Percentiles rank a stretch among this genome's conserved stretches.
These are phyloP conservation scores for Scheffersomyces amazonensis DNA, from an alignment of 805 yeast genomes.

Conservation along the genomic window DNA sequence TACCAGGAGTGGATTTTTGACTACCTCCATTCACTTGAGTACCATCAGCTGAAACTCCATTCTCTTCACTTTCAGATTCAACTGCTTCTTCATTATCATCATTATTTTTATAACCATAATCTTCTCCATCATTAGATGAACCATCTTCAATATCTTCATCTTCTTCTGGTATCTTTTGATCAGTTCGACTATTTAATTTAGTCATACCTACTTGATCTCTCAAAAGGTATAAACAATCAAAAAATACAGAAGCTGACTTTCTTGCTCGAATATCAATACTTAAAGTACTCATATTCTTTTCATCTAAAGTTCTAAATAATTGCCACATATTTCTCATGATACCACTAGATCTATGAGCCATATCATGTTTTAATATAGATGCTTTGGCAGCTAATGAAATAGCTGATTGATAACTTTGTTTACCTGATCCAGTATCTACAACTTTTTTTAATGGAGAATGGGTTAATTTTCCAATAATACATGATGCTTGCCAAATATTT, in stretches of 20 bases:
- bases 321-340: slow-evolving; percentile 96
- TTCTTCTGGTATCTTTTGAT: slow-evolving; percentile 15
- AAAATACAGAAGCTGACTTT: slow-evolving; percentile 89
- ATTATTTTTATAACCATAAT: slow-evolving; percentile 12
- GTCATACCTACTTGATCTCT: slow-evolving; percentile 88
- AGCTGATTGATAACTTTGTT: slow-evolving; percentile 63
- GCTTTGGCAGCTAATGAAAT: slow-evolving; percentile 70
- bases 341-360: slow-evolving; percentile 89
- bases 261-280: slow-evolving; percentile 70
- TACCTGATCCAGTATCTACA: slow-evolving; percentile 71
- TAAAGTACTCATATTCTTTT: slow-evolving; percentile 38
- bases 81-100: slow-evolving; percentile 18
- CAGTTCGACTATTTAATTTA: slow-evolving; percentile 43
- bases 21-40: slow-evolving; percentile 13
- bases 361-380: slow-evolving; percentile 85
- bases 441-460: slow-evolving; percentile 71
- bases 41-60: slow-evolving; percentile 5
- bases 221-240: slow-evolving; percentile 82
- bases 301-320: slow-evolving; percentile 66
- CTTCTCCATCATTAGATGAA: slow-evolving; percentile 19
- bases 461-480: slow-evolving; percentile 72
- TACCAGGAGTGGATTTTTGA: slow-evolving; percentile 36
- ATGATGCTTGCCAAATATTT: slow-evolving; percentile 89
- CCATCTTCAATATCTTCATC: slow-evolving; percentile 28
- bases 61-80: slow-evolving; percentile 17